phyloP scores from a whole-genome alignment of 2,329 filamentous ascomycete species.

The Fusarium ambrosium region DNA sequence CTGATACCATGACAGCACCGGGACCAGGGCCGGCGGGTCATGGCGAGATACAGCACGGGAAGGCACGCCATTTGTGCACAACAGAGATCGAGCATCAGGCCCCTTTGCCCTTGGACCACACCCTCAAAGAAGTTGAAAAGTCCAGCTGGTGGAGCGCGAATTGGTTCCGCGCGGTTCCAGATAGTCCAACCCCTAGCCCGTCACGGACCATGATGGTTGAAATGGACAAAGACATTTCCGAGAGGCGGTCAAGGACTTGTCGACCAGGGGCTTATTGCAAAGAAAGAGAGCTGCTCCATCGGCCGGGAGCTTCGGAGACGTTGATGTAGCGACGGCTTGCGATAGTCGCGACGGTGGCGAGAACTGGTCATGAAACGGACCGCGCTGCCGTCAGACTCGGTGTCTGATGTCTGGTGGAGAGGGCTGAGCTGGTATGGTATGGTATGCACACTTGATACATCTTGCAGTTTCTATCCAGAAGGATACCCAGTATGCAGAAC shows the following conservation, averaged over 20 bases:
- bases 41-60: slow-evolving; percentile 36
- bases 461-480: neutral
- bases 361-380: slow-evolving; percentile 36
- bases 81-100: slow-evolving; percentile 21
- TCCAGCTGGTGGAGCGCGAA: slow-evolving; percentile 8
- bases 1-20: slow-evolving; percentile 31
- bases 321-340: slow-evolving; percentile 12
- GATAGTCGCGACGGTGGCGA: slow-evolving; percentile 7
- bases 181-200: slow-evolving; percentile 14
- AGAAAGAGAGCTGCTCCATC: slow-evolving; percentile 1
- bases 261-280: neutral
- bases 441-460: neutral
- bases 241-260: slow-evolving; percentile 26
- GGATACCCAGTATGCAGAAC: neutral
- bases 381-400: slow-evolving; percentile 24
- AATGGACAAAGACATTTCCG: slow-evolving; percentile 1
- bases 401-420: neutral
- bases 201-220: slow-evolving; percentile 9
- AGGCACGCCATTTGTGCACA: slow-evolving; percentile 43
- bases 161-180: neutral
- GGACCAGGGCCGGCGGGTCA: slow-evolving; percentile 39
- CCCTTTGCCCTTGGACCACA: neutral
- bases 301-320: slow-evolving; percentile 2
- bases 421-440: neutral
- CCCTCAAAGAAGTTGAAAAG: neutral